These are phyloP conservation scores for Leptomonas seymouri DNA, from an alignment of 208 protist species.

Conservation along the genomic window DNA sequence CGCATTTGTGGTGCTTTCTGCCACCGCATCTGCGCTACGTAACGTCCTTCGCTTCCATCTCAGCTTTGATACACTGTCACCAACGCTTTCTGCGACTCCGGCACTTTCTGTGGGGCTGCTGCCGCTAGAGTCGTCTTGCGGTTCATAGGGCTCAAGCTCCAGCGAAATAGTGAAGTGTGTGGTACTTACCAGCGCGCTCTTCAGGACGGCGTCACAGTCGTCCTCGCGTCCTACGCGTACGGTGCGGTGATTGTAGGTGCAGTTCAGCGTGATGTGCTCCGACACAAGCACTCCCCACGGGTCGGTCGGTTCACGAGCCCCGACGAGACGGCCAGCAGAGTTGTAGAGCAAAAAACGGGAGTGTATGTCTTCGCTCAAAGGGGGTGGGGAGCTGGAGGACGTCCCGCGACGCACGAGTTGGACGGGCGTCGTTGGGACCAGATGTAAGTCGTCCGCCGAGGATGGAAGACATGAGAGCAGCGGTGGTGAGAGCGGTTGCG, in stretches of 20 bases:
- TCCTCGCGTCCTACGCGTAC: conserved; percentile 54
- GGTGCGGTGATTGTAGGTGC: conserved; percentile 31
- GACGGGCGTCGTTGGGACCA: conserved; percentile 17
- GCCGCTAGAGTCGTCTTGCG: not conserved
- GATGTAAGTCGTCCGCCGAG: not conserved
- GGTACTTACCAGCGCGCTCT: conserved; percentile 45
- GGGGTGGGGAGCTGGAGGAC: conserved; percentile 1
- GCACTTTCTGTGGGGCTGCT: not conserved
- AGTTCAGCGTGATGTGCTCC: conserved; percentile 46
- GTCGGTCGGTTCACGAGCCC: conserved; percentile 22
- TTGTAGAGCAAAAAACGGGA: conserved; percentile 32
- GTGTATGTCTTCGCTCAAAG: not conserved
- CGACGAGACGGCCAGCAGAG: conserved; percentile 24
- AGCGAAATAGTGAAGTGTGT: conserved; percentile 63
- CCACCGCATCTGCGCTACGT: too few relatives aligned
- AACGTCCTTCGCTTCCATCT: too few relatives aligned
- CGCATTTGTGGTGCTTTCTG: too few relatives aligned
- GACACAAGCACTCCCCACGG: conserved; percentile 62
- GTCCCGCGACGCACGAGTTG: conserved; percentile 21
- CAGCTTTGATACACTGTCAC: too few relatives aligned
- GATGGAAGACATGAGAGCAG: not conserved
- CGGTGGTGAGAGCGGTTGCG: conserved; percentile 1
- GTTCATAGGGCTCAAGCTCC: conserved; percentile 39
- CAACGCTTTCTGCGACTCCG: too few relatives aligned
- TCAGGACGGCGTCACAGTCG: conserved; percentile 44